These are phyloP conservation scores for Cymodocea nodosa DNA, from an alignment of 116 monocot genomes.

Conservation along the genomic window DNA sequence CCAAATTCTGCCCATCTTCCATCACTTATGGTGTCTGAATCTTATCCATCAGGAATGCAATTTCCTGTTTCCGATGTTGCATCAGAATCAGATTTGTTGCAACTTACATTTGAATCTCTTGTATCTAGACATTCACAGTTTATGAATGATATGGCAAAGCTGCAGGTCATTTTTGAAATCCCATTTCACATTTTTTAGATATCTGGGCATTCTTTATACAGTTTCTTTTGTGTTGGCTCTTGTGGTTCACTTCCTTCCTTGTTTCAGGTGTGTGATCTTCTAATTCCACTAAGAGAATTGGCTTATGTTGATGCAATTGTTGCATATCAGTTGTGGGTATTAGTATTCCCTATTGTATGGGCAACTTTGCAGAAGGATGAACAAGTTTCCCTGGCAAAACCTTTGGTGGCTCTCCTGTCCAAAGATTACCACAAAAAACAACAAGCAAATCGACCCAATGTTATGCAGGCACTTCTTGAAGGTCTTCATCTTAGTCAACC, in stretches of 20 bases:
- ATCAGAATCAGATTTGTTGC: conserved; percentile 33
- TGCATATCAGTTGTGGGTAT: conserved; percentile 97
- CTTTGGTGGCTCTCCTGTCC: conserved; percentile 80
- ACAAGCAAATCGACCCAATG: conserved; percentile 80
- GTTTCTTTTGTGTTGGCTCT: background rate
- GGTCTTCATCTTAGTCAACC: conserved; percentile 98
- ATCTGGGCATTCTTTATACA: background rate
- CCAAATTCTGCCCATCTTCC: conserved; percentile 86
- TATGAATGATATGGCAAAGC: conserved; percentile 77
- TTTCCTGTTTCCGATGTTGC: conserved; percentile 29
- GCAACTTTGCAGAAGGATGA: conserved; percentile 93
- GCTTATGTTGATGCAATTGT: conserved; percentile 88
- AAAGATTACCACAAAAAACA: conserved; percentile 99
- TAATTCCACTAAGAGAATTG: conserved; percentile 77
- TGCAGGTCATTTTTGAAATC: conserved; percentile 41
- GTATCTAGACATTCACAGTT: conserved; percentile 55
- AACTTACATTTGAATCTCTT: conserved; percentile 72
- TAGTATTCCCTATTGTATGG: conserved; percentile 99
- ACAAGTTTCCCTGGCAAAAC: conserved; percentile 81
- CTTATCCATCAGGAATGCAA: conserved; percentile 29
- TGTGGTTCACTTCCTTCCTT: conserved; percentile 3
- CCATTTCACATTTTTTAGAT: background rate
- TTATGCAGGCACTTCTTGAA: conserved; percentile 96
- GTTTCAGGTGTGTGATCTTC: conserved; percentile 70
- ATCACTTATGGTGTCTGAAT: conserved; percentile 55